These are phyloP conservation scores for Marasmius sp. DNA, from an alignment of 1,284 basidiomycete species.

Conservation along the genomic window DNA sequence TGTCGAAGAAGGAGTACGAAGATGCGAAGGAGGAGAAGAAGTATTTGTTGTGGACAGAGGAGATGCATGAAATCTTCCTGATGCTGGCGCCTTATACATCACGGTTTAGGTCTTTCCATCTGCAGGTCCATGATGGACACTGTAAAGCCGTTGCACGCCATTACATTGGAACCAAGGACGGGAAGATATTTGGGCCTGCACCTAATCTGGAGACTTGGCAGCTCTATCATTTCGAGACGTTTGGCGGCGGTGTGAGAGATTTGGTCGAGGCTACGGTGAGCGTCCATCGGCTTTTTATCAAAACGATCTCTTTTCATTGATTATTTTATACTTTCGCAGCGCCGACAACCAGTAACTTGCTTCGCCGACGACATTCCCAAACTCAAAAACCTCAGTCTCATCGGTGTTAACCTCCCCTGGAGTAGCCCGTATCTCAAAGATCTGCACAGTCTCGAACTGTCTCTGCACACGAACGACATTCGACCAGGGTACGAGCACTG, in stretches of 20 bases:
- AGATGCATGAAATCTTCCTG: slow-evolving; percentile 47
- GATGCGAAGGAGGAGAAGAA: slow-evolving; percentile 1
- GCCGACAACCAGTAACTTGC: slow-evolving; percentile 53
- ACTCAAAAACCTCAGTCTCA: slow-evolving; percentile 53
- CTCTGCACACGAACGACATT: slow-evolving; percentile 56
- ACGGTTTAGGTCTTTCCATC: slow-evolving; percentile 56
- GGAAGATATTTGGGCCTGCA: slow-evolving; percentile 40
- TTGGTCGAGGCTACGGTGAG: slow-evolving; percentile 45
- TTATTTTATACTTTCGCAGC: slow-evolving; percentile 14
- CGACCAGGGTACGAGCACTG: slow-evolving; percentile 54
- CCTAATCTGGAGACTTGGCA: slow-evolving; percentile 55
- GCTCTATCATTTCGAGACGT: slow-evolving; percentile 63
- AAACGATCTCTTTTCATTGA: not conserved
- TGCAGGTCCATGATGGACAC: slow-evolving; percentile 54
- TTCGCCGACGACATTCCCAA: slow-evolving; percentile 50
- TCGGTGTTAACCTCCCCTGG: slow-evolving; percentile 66
- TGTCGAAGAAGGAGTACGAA: slow-evolving; percentile 42
- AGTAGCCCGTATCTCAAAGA: slow-evolving; percentile 49
- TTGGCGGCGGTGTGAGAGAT: slow-evolving; percentile 47
- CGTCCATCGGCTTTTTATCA: too few species aligned
- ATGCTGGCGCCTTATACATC: slow-evolving; percentile 47
- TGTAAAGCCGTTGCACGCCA: slow-evolving; percentile 53
- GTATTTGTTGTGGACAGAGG: slow-evolving; percentile 34
- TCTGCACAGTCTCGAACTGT: slow-evolving; percentile 52
- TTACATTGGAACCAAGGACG: slow-evolving; percentile 34